phyloP scores from a whole-genome alignment of 2,329 filamentous ascomycete genomes.

The Pestalotiopsis sp. region DNA sequence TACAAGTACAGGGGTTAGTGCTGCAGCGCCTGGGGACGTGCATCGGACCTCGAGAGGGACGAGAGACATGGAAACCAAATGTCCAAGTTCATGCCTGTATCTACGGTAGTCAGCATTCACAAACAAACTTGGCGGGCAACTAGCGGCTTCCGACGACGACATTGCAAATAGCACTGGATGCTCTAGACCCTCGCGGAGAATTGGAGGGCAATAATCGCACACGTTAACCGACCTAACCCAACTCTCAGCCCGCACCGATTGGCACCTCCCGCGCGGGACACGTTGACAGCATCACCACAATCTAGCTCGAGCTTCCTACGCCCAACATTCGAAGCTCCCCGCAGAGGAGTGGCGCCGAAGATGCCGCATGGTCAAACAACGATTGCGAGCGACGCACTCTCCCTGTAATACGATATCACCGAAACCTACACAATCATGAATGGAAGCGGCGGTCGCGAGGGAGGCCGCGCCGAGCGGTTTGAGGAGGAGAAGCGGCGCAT shows the following conservation, averaged over 20 bases:
- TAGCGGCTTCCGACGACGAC: neutral
- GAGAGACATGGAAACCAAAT: neutral
- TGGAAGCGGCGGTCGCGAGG: slow-evolving; percentile 32
- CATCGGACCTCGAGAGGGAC: neutral
- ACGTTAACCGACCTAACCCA: neutral
- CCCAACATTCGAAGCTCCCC: neutral
- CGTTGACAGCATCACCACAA: neutral
- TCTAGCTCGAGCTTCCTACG: neutral
- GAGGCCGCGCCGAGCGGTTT: slow-evolving; percentile 74
- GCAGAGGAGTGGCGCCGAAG: slow-evolving; percentile 1
- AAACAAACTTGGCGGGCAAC: neutral
- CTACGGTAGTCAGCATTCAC: neutral
- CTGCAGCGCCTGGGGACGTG: neutral
- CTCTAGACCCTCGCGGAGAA: neutral
- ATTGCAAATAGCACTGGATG: neutral
- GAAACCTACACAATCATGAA: slow-evolving; percentile 11
- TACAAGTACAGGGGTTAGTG: slow-evolving; percentile 2
- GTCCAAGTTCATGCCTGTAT: neutral
- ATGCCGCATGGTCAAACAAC: slow-evolving; percentile 6
- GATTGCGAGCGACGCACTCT: neutral
- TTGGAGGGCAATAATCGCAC: neutral
- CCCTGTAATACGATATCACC: neutral
- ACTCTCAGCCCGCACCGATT: neutral
- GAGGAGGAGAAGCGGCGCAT: slow-evolving; percentile 97
- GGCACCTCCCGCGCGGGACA: neutral